phyloP scores from a whole-genome alignment of 495 filamentous ascomycete genomes.

The Clohesyomyces aquaticus region DNA sequence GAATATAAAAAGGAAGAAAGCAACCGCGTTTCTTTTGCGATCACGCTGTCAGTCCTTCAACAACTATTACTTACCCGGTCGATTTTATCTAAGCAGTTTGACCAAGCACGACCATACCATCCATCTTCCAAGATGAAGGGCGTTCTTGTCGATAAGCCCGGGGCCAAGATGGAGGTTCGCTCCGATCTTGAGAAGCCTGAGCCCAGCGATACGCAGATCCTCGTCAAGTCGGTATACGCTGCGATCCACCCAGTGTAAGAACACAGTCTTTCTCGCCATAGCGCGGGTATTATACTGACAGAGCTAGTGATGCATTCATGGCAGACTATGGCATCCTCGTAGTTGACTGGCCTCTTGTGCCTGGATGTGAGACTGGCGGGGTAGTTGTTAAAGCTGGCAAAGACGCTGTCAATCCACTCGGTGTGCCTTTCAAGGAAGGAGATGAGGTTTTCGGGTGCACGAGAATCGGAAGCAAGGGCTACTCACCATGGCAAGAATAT shows the following conservation, averaged over 20 bases:
- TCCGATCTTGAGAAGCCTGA: slow-evolving; percentile 26
- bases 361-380: slow-evolving; percentile 34
- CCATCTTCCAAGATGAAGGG: slow-evolving; percentile 17
- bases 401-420: slow-evolving; percentile 16
- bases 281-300: neutral
- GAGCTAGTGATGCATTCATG: slow-evolving; percentile 20
- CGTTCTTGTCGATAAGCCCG: slow-evolving; percentile 5
- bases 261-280: neutral
- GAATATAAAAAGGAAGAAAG: neutral
- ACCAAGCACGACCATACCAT: too few relatives aligned
- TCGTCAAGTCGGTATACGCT: slow-evolving; percentile 25
- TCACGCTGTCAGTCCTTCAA: neutral
- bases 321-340: slow-evolving; percentile 17
- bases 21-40: neutral
- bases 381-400: slow-evolving; percentile 30
- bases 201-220: slow-evolving; percentile 27
- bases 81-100: too few relatives aligned
- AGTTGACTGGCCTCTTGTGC: slow-evolving; percentile 25
- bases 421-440: slow-evolving; percentile 22
- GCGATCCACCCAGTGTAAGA: slow-evolving; percentile 29
- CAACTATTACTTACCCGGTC: too few relatives aligned
- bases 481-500: slow-evolving; percentile 54
- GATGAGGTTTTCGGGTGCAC: slow-evolving; percentile 50
- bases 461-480: slow-evolving; percentile 47
- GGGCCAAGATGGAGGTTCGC: slow-evolving; percentile 4